Base-by-base conservation (phyloP, 2,329 filamentous ascomycete species). In the Exserohilum rostratum region DNA sequence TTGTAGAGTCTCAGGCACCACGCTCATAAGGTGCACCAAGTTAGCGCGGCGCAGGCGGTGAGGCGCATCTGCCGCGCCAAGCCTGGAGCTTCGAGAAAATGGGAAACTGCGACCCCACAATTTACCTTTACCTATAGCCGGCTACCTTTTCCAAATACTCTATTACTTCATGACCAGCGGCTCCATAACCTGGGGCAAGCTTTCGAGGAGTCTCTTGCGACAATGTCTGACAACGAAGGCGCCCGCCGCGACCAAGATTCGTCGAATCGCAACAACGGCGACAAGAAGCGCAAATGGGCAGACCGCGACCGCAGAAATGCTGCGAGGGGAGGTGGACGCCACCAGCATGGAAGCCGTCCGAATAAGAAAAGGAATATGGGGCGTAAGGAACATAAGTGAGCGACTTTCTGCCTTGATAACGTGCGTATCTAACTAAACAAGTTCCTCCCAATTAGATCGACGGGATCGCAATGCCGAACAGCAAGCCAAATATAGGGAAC, bases 321-420 rank as follows among this genome's bases (percentile, higher is more conserved):
- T 49, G 62, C 66, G 56, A 60, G 69, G 69, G 70, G 72, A 45
- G 65, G 68, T 70, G 64, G 63, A 47, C 47, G 52, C 40, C 62
- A 75, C 46, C 71, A 75, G 62, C 72, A 74, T 54, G 72, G 72
- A 60, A 73, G 72, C 69, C 70, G 66, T 72, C 57, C 65, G 72
- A 78, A 79, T 82, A 86, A 85, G 83, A 87, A 84, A 72, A 80
- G 80, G 74, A 84, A 88, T 83, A 78, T 88, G 84, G 87, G 87
- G 66, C 79, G 87, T 75, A 80, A 78, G 57, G 86, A 87, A 71
- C 87, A 85, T 77, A 82, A 82, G 87, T 89, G 79, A 72, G 83
- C 54, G n/a, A 38, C 17, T 40, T 11, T 18, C 22, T 29, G 20
- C 20, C 46, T 10, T 40, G 30, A 40, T 35, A 20, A 53, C 60